These are phyloP conservation scores for Saxophila tyrrhenica DNA, from an alignment of 495 filamentous ascomycete genomes.

Conservation along the genomic window DNA sequence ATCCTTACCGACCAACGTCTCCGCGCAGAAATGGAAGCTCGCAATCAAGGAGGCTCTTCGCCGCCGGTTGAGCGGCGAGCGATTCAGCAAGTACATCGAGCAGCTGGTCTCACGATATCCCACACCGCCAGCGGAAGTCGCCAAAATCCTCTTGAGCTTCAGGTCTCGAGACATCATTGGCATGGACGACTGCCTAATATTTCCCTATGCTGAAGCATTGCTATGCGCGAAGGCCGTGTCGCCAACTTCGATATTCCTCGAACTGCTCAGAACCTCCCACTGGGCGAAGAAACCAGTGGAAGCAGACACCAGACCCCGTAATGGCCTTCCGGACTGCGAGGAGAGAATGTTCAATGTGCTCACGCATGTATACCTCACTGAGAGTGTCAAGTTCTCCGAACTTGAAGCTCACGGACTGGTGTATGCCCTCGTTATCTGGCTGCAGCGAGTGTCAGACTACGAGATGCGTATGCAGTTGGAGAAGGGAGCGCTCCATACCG, in stretches of 20 bases:
- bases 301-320: neutral
- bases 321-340: conserved; percentile 12
- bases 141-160: conserved; percentile 11
- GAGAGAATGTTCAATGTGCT: conserved; percentile 15
- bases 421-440: conserved; percentile 8
- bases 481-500: conserved; percentile 3
- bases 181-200: conserved; percentile 11
- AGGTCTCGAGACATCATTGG: neutral
- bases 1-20: neutral
- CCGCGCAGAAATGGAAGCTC: conserved; percentile 4
- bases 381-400: neutral
- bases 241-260: conserved; percentile 1
- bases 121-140: neutral
- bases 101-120: neutral
- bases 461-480: conserved; percentile 10
- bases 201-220: conserved; percentile 4
- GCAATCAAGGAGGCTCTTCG: conserved; percentile 10
- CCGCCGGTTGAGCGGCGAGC: conserved; percentile 6
- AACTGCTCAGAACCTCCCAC: neutral
- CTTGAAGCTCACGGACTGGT: neutral
- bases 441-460: conserved; percentile 3
- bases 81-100: neutral
- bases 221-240: neutral
- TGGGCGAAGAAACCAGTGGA: neutral
- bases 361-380: conserved; percentile 2